A percentile compares a stretch with the other conserved stretches of the same genome.
Conservation (phyloP, 495 filamentous ascomycete species). For the Barbatosphaeria neglecta region DNA sequence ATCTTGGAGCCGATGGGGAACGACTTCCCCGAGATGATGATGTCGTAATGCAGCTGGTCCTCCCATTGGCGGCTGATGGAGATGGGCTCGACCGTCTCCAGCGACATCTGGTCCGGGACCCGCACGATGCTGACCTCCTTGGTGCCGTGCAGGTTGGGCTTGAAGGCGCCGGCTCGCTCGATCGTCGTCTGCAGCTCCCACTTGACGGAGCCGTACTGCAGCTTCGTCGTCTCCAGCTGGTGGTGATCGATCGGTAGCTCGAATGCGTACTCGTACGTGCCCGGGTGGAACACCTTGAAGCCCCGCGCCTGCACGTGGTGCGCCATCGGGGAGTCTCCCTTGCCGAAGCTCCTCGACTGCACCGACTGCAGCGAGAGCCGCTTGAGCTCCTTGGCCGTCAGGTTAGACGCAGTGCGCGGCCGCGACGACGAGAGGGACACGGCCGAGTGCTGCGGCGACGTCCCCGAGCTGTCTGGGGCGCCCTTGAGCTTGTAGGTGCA, state of each 20-base stretch:
- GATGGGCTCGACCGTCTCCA: slow-evolving; percentile 92
- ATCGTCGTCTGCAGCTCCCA: slow-evolving; percentile 85
- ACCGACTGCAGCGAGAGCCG: slow-evolving; percentile 67
- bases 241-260: slow-evolving; percentile 89
- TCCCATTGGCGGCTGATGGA: slow-evolving; percentile 96
- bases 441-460: slow-evolving; percentile 31
- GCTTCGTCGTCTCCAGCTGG: slow-evolving; percentile 81
- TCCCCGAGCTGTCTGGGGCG: slow-evolving; percentile 19
- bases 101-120: slow-evolving; percentile 78
- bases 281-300: slow-evolving; percentile 79
- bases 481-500: slow-evolving; percentile 33
- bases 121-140: slow-evolving; percentile 82
- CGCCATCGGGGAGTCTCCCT: slow-evolving; percentile 53
- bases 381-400: slow-evolving; percentile 38
- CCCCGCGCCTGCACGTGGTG: slow-evolving; percentile 69
- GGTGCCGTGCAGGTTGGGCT: slow-evolving; percentile 72
- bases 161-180: slow-evolving; percentile 85
- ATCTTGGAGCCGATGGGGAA: slow-evolving; percentile 89
- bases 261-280: slow-evolving; percentile 89
- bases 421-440: slow-evolving; percentile 10
- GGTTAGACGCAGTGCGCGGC: slow-evolving; percentile 15
- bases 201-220: slow-evolving; percentile 76
- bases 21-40: slow-evolving; percentile 96
- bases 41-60: slow-evolving; percentile 96
- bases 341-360: slow-evolving; percentile 78